Conservation (phyloP, 139 green algal genomes). For the Chlamydomonas schloesseri region DNA sequence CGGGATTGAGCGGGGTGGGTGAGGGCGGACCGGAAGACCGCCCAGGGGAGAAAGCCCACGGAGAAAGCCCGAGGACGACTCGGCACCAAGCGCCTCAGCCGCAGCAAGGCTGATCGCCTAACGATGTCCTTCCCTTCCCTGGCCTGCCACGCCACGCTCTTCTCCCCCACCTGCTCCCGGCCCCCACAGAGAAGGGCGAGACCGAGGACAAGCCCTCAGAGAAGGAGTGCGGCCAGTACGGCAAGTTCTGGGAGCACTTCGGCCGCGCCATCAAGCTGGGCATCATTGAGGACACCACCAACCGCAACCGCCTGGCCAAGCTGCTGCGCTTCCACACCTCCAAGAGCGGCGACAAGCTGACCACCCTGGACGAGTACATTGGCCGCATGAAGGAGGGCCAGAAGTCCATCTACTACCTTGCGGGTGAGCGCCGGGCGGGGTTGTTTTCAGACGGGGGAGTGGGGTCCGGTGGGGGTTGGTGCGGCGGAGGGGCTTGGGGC, state of each 20-base stretch:
- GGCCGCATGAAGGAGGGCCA: slow-evolving; percentile 92
- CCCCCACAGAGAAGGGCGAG: slow-evolving; percentile 35
- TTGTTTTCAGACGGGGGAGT: background rate
- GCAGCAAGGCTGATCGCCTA: too few relatives aligned
- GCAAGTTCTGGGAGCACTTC: slow-evolving; percentile 93
- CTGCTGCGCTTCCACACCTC: slow-evolving; percentile 89
- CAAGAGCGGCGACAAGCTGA: slow-evolving; percentile 81
- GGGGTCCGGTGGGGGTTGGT: background rate
- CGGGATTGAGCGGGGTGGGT: too few relatives aligned
- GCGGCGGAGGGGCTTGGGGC: too few relatives aligned
- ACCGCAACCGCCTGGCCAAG: slow-evolving; percentile 80
- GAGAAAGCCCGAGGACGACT: too few relatives aligned
- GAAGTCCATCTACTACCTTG: slow-evolving; percentile 98
- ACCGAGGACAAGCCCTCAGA: slow-evolving; percentile 61
- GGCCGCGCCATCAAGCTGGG: slow-evolving; percentile 96
- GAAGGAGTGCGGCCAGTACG: slow-evolving; percentile 77
- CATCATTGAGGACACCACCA: slow-evolving; percentile 95
- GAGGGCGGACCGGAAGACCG: too few relatives aligned
- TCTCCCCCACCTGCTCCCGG: background rate
- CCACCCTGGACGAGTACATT: slow-evolving; percentile 91
- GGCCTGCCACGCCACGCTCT: too few relatives aligned
- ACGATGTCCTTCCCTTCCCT: too few relatives aligned
- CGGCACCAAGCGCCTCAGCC: too few relatives aligned
- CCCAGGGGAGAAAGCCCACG: too few relatives aligned
- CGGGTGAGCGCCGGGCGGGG: slow-evolving; percentile 51